Evolutionary conservation across 306 rosid genomes (phyloP), one percentile per base, ranked within the genome.

Genomic region (Casuarina glauca): DNA sequence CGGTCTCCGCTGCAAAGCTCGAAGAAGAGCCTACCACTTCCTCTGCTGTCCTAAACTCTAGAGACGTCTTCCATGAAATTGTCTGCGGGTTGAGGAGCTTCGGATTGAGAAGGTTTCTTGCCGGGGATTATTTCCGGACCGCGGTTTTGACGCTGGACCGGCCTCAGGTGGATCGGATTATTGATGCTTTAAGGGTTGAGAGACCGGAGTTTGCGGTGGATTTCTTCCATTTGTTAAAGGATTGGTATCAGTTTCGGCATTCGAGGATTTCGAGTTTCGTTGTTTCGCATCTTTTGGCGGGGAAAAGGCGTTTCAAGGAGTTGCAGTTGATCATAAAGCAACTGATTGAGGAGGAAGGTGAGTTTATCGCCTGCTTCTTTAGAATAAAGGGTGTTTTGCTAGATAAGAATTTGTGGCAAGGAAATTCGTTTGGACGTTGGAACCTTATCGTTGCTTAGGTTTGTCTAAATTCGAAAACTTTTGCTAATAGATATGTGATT

Each of bases 261-360:
- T 84, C 88, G 1, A 51, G 74, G 52, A 62, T 62, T 77, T 66
- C 71, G 12, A 26, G 32, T 13, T 74, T 74, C 26, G 51, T 74
- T n/a, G 76, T 83, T 64, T 71, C 83, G 26, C 89, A 88, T 76
- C 73, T 74, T 81, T 74, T 88, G 36, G 91, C 83, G 6, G 79
- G 78, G 48, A 53, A 53, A 8, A 38, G 74, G 72, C 54, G 77
- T 69, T 88, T 85, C 38, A 78, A 79, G 57, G 87, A 85, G 74
- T 66, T 85, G 77, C 82, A 76, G 49, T 80, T 76, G 72, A 51
- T 81, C 42, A 42, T 85, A 44, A 81, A 76, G 77, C 75, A 83
- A 64, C 55, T 81, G 83, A 74, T 85, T 55, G 77, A 79, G 54
- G 79, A 82, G 38, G 87, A 83, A 85, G 91, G 91, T 83, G 80